Base-by-base conservation (phyloP, 345 rosid species). In the Linum trigynum region DNA sequence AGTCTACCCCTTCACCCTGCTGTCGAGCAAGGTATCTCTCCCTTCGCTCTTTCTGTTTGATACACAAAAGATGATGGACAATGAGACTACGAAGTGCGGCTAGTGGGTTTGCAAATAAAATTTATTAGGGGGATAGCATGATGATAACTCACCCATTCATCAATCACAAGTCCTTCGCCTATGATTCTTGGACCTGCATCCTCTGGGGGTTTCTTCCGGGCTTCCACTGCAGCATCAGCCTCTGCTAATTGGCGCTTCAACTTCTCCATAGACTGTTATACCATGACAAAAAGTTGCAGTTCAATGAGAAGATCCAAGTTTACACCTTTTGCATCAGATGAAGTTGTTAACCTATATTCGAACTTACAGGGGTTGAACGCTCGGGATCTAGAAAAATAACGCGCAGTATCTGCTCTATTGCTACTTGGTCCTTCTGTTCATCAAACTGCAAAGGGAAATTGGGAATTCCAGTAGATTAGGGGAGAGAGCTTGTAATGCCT, bases 131-230 rank as follows among this genome's bases (percentile, higher is more conserved):
- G 59, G 32, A 64, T 16, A 15, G n/a, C 23, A 39, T 63, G 32
- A 17, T 39, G 55, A 16, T 63, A 62, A 82, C 91, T 74, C 45
- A 91, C 99, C 99, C 99, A 95, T 83, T 95, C 97, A 75, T 95
- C 99, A 57, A 95, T 89, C 38, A 95, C 99, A n/a, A 95, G 96
- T 59, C 99, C 99, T 83, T 95, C 99, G 37, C 97, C 99, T 1
- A 91, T 82, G 72, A 91, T 78, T 80, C 69, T 84, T 9, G 97
- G 91, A 61, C 95, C 95, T 10, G 86, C 62, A 63, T 89, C 97
- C 72, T 85, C 95, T 45, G 83, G 85, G 60, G 96, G 94, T 59
- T 87, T 91, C 81, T 87, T 91, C 7, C 90, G 79, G 1, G 85
- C 86, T 72, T 89, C 97, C 16, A 87, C 79, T 2, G 88, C 94